Evolutionary conservation across 2,329 filamentous ascomycete species (phyloP), one percentile per base, ranked within the genome.

Genomic region (Colletotrichum gloeosporioides): DNA sequence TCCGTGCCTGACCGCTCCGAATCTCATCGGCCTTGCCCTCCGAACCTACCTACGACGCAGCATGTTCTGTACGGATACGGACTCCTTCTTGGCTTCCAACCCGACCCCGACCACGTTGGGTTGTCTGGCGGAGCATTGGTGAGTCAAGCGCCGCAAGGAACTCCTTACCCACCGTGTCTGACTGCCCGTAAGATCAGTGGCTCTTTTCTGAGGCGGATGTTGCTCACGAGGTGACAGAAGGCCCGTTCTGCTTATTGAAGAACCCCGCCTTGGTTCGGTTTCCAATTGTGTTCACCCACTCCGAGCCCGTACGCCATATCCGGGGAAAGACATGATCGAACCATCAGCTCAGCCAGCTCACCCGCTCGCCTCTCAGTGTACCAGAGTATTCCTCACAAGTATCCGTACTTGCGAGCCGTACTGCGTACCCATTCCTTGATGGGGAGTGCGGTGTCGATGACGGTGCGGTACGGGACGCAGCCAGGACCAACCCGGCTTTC

Each of bases 291-390:
- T 39, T 69, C 44, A 39, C 57, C 27, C 34, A 32, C 55, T 49
- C 71, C 66, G 55, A 62, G 57, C 55, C 71, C 65, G 71, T 70
- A 73, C 25, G 25, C 39, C 65, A 65, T 70, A 73, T 32, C 31
- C 39, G 57, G 31, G 31, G 62, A 36, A 27, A 36, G 34, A 64
- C 32, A 36, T 34, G 22, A 25, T 25, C 4, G 39, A 22, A 44
- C 18, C 32, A 25, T 22, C 32, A 59, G 25, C 55, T 29, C 55
- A 12, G 55, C 13, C 55, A 31, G 25, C 34, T 25, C n/a, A 22
- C 18, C 22, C 36, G 36, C 36, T 39, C 36, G 36, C 36, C 36
- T 18, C 36, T 8, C 15, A 39, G 36, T 39, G 22, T 22, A 22
- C 32, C 44, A 53, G 44, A 22, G 22, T 53, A 53, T 22, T 22